Conservation (phyloP, 2,329 filamentous ascomycete genomes). For the Exophiala alcalophila region DNA sequence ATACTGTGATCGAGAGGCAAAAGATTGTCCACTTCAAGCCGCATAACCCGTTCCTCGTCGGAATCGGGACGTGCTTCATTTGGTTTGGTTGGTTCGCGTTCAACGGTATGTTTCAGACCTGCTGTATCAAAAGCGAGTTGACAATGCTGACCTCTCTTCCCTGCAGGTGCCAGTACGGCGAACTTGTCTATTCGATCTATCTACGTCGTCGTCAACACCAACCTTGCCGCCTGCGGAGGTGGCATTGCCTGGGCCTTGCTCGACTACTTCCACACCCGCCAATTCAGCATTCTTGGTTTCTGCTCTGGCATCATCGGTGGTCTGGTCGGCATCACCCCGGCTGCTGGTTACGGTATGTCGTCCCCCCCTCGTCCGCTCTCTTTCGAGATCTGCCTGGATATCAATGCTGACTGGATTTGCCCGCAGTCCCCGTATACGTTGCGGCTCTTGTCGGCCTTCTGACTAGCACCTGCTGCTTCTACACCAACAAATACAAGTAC, state of each 20-base stretch:
- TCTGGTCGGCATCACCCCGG: constrained; percentile 58
- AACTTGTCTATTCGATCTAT: constrained; percentile 54
- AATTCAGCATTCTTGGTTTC: constrained; percentile 53
- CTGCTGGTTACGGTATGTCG: constrained; percentile 48
- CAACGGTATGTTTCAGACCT: constrained; percentile 59
- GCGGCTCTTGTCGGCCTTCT: constrained; percentile 53
- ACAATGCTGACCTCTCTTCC: not conserved
- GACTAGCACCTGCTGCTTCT: constrained; percentile 49
- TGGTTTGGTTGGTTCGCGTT: constrained; percentile 76
- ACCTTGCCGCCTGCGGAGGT: constrained; percentile 55
- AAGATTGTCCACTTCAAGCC: constrained; percentile 54
- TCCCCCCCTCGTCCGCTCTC: not conserved
- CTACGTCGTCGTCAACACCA: constrained; percentile 58
- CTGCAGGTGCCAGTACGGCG: constrained; percentile 45
- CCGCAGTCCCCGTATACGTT: constrained; percentile 34
- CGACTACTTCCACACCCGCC: constrained; percentile 49
- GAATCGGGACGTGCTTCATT: constrained; percentile 60
- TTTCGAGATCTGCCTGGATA: not conserved
- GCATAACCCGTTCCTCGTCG: constrained; percentile 71
- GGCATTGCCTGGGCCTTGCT: constrained; percentile 54
- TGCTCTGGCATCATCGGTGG: constrained; percentile 56
- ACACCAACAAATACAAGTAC: constrained; percentile 49
- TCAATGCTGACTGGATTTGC: not conserved
- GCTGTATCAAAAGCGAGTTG: not conserved
- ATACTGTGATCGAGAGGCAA: constrained; percentile 46